Base-by-base conservation (phyloP, 352 stramenopile species). In the Blastocystis sp. region DNA sequence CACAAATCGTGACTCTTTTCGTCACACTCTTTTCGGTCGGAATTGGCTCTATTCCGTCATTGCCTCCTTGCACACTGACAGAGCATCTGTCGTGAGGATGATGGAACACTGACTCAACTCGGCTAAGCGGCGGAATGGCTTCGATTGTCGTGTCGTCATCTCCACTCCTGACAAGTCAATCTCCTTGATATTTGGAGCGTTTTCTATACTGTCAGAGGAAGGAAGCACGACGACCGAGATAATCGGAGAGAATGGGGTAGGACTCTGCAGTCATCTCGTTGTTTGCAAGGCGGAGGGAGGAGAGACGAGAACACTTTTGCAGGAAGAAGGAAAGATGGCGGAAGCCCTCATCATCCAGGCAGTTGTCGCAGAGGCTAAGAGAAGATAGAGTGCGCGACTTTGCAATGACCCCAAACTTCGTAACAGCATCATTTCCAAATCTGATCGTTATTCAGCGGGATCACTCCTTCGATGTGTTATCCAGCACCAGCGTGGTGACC, bases 271-370 rank as follows among this genome's bases (percentile, higher is more conserved):
- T 69, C 24, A 84, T 84, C 2, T 42, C 28, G n/a, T 84, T 84
- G 14, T 70, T 24, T 3, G 45, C 3, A 38, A 69, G n/a, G 48
- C 69, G 40, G 2, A 84, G 21, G 1, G 59, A 69, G 45, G 48
- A 52, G 19, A 84, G 54, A 3, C 52, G 40, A 21, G 14, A 3
- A 28, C 74, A 68, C 10, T 38, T 17, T 21, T 28, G 45, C 9
- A 84, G 74, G 21, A 68, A 42, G 52, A 68, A 59, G 1, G 69
- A 14, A 52, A 84, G 21, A 34, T 84, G 74, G 43, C 52, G 74
- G 19, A 84, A 45, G 14, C 74, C 74, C 1, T 84, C 52, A 42
- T 68, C 34, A 52, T 63, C 74, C 0, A 84, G 52, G 28, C 28
- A 2, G 66, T 64, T 68, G n/a, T 84, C 21, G n/a, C 48, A 21